Evolutionary conservation across 2,329 filamentous ascomycete genomes (phyloP).

Genomic region (Ceratocystis papillata): DNA sequence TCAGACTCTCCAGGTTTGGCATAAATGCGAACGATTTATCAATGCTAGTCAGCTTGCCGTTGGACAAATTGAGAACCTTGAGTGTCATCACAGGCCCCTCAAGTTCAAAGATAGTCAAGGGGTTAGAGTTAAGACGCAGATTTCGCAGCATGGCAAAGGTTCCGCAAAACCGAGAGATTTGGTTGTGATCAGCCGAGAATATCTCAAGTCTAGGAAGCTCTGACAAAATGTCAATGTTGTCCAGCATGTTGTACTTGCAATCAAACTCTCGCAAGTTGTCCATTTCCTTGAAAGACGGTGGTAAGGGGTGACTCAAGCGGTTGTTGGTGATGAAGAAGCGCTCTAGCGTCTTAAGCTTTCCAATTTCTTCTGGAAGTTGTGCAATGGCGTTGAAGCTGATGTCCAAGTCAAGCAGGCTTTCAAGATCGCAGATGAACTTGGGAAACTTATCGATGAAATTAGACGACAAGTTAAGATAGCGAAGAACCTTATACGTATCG

Average conservation of each 20-base stretch:
- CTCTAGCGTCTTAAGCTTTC: slow-evolving; percentile 67
- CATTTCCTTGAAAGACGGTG: slow-evolving; percentile 60
- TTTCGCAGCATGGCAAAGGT: slow-evolving; percentile 76
- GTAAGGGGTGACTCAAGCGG: slow-evolving; percentile 63
- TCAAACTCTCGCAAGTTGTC: slow-evolving; percentile 79
- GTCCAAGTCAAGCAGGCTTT: slow-evolving; percentile 80
- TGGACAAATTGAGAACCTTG: slow-evolving; percentile 78
- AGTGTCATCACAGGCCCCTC: slow-evolving; percentile 65
- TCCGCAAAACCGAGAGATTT: slow-evolving; percentile 78
- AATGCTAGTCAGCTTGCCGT: slow-evolving; percentile 80
- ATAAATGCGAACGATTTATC: slow-evolving; percentile 83
- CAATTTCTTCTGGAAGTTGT: slow-evolving; percentile 64
- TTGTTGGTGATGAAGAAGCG: slow-evolving; percentile 95
- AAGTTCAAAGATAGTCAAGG: slow-evolving; percentile 86
- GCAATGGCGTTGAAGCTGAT: slow-evolving; percentile 92
- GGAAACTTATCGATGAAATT: slow-evolving; percentile 84
- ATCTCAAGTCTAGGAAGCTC: slow-evolving; percentile 78
- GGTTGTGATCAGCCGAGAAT: slow-evolving; percentile 83
- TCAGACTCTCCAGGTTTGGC: slow-evolving; percentile 73
- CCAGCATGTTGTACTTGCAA: slow-evolving; percentile 83
- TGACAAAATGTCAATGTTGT: slow-evolving; percentile 77
- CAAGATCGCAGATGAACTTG: slow-evolving; percentile 69
- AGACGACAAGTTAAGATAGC: slow-evolving; percentile 83
- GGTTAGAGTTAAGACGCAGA: slow-evolving; percentile 86
- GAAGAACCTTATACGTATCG: slow-evolving; percentile 62